Evolutionary conservation across 106 monocot genomes (phyloP), one percentile per base, ranked within the genome.

Genomic region (Iris macrosiphon): DNA sequence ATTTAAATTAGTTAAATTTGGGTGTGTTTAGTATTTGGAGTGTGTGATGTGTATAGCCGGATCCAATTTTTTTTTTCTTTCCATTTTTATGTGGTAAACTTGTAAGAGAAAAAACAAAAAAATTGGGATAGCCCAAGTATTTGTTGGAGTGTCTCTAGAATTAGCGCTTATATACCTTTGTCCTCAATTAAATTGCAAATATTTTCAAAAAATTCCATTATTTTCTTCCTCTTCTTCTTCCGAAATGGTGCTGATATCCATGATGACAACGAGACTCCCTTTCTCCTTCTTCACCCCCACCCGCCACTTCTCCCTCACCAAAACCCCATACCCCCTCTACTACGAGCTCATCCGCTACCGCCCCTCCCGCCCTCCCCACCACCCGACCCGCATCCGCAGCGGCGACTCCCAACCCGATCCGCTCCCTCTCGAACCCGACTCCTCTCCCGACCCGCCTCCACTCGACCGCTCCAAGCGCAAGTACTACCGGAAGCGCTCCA

Each of bases 251-350:
- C n/a, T n/a, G n/a, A n/a, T n/a, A n/a, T n/a, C n/a, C n/a, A n/a
- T n/a, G n/a, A n/a, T n/a, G n/a, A n/a, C n/a, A n/a, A n/a, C n/a
- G n/a, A 52, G 31, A 25, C 16, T 31, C 52, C 30, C 1, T 52
- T 16, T 7, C 6, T 52, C 14, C 16, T 31, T 50, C 58, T 22
- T 49, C 49, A 15, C 43, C 17, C 26, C 53, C 52, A 47, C 40
- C 8, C 55, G 49, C 48, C 71, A 61, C 71, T 66, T 30, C 56
- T 62, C 59, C 45, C 78, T 79, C 63, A 65, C 80, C 56, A 32
- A 75, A 48, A 67, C 87, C 29, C 80, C 80, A 4, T 96, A 89
- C 60, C 95, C 95, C 7, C 85, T 96, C 46, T 96, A 96, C 89
- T 96, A 96, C 60, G 85, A 89, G 52, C 89, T 96, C 66, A 61